Evolutionary conservation across 371 early-diverging fungal species (phyloP).

Genomic region (Mycotypha africana): DNA sequence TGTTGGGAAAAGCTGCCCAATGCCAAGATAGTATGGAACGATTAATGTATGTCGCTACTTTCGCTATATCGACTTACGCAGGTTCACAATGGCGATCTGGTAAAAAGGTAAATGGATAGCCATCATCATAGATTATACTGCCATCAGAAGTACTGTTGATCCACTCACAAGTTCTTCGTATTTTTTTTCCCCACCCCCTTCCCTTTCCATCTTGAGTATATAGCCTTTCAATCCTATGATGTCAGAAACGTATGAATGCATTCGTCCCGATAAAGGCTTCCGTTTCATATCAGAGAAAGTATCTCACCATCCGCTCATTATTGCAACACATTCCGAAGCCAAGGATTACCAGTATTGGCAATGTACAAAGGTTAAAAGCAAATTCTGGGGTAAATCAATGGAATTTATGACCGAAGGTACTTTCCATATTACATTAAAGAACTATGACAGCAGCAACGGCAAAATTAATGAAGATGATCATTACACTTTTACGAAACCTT

Average conservation of each 20-base stretch:
- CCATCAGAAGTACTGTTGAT: too few species aligned
- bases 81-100: conserved; percentile 73
- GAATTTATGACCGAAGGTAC: conserved; percentile 68
- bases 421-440: conserved; percentile 56
- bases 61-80: conserved; percentile 83
- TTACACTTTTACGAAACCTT: conserved; percentile 68
- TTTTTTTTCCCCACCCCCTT: too few species aligned
- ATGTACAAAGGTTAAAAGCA: conserved; percentile 64
- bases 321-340: conserved; percentile 69
- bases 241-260: conserved; percentile 90
- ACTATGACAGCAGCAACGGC: conserved; percentile 27
- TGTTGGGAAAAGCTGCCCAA: conserved; percentile 74
- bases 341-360: conserved; percentile 58
- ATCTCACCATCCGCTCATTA: conserved; percentile 73
- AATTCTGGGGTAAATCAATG: conserved; percentile 77
- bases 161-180: too few species aligned
- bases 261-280: conserved; percentile 74
- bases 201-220: too few species aligned
- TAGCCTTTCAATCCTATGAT: conserved; percentile 90
- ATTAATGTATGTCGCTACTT: conserved; percentile 71
- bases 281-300: conserved; percentile 85
- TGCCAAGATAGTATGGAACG: conserved; percentile 67
- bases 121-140: too few species aligned
- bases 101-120: conserved; percentile 38
- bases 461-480: too few species aligned